Evolutionary conservation across 352 stramenopile species (phyloP).

Genomic region (Globisporangium takayamanum): DNA sequence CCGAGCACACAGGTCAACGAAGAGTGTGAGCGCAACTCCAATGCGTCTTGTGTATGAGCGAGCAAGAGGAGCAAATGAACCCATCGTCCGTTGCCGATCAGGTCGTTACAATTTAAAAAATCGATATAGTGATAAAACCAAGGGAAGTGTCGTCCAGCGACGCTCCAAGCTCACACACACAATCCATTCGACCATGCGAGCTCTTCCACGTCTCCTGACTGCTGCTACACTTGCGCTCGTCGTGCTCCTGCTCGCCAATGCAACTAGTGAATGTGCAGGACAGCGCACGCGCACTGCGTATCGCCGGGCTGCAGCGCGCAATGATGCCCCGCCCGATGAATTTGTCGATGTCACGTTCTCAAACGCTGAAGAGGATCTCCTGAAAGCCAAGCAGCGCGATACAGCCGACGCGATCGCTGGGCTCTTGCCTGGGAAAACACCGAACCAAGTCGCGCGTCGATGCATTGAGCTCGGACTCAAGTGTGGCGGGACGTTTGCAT

Average conservation of each 20-base stretch:
- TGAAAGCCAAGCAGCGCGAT: constrained; percentile 35
- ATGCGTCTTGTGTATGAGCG: neutral
- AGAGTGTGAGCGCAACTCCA: neutral
- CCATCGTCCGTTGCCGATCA: too few species aligned
- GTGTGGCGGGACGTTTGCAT: constrained; percentile 26
- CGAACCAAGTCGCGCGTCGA: constrained; percentile 36
- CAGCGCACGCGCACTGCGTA: constrained; percentile 5
- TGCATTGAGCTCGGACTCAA: constrained; percentile 51
- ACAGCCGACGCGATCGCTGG: constrained; percentile 27
- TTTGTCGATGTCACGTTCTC: constrained; percentile 36
- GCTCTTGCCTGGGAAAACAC: constrained; percentile 24
- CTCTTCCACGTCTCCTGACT: too few species aligned
- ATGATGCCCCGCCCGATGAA: neutral
- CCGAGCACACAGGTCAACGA: neutral
- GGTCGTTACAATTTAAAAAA: too few species aligned
- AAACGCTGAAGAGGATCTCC: constrained; percentile 43
- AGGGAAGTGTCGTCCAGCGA: too few species aligned
- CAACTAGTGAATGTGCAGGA: neutral
- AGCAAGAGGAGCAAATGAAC: too few species aligned
- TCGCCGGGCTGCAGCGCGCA: constrained; percentile 7
- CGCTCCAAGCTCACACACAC: too few species aligned
- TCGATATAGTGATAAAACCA: too few species aligned
- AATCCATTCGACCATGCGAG: too few species aligned
- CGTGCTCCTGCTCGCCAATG: neutral
- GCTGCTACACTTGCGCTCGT: neutral